Evolutionary conservation across 129 eudicot genomes (phyloP).

Genomic region (Calendula officinalis): DNA sequence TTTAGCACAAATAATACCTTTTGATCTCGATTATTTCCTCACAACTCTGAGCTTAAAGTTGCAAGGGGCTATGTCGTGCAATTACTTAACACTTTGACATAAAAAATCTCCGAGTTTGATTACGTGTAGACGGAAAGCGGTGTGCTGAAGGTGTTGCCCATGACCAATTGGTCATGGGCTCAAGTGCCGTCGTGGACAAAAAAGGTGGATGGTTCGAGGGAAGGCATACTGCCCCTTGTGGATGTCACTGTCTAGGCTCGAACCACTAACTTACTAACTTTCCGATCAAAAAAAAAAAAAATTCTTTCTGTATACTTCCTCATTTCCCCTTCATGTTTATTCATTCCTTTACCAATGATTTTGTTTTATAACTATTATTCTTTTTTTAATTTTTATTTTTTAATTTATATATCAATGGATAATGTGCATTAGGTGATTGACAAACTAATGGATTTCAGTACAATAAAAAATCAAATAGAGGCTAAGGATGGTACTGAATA

Average conservation of each 20-base stretch:
- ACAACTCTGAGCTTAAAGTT: slow-evolving; percentile 30
- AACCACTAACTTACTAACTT: too few species aligned
- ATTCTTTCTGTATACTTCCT: neutral
- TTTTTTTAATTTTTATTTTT: slow-evolving; percentile 13
- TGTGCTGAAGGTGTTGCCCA: too few species aligned
- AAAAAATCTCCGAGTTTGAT: neutral
- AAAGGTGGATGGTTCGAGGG: too few species aligned
- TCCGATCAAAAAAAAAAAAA: too few species aligned
- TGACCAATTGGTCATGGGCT: too few species aligned
- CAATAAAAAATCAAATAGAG: slow-evolving; percentile 23
- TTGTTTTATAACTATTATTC: neutral
- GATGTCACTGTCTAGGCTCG: too few species aligned
- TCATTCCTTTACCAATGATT: neutral
- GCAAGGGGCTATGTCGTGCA: slow-evolving; percentile 33
- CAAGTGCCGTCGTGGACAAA: too few species aligned
- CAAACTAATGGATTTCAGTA: slow-evolving; percentile 88
- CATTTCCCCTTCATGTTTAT: neutral
- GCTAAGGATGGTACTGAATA: too few species aligned
- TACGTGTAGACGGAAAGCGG: too few species aligned
- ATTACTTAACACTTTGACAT: neutral
- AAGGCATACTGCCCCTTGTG: too few species aligned
- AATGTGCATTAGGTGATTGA: slow-evolving; percentile 56
- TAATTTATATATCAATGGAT: neutral
- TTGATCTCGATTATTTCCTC: slow-evolving; percentile 30
- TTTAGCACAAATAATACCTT: slow-evolving; percentile 34